These are phyloP conservation scores for Vachellia collinsii DNA, from an alignment of 306 rosid species.

Conservation along the genomic window DNA sequence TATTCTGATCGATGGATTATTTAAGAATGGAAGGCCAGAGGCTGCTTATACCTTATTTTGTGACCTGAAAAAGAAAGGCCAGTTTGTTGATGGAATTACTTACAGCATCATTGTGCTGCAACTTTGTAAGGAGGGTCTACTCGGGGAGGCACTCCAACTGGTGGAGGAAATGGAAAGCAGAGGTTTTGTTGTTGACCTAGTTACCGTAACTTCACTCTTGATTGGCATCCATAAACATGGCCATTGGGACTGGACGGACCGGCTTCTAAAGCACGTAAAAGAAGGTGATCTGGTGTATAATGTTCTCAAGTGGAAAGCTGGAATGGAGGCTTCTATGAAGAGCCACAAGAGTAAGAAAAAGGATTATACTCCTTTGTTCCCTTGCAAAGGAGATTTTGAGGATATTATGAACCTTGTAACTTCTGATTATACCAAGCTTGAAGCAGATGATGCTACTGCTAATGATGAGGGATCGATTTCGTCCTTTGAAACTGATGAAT, in stretches of 20 bases:
- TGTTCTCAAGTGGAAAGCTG: constrained; percentile 78
- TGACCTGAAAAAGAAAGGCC: constrained; percentile 89
- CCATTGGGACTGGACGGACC: constrained; percentile 79
- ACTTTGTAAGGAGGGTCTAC: constrained; percentile 73
- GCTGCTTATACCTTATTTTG: constrained; percentile 77
- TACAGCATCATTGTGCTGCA: constrained; percentile 80
- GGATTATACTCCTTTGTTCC: constrained; percentile 69
- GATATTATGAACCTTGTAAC: constrained; percentile 56
- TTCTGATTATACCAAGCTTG: constrained; percentile 34
- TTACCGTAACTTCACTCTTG: constrained; percentile 74
- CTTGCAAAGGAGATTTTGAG: constrained; percentile 61
- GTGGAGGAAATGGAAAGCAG: constrained; percentile 95
- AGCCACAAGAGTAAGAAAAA: constrained; percentile 55
- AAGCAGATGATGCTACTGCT: constrained; percentile 30
- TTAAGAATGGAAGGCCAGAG: constrained; percentile 83
- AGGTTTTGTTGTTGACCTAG: constrained; percentile 78
- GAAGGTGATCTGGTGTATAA: constrained; percentile 67
- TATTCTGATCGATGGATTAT: constrained; percentile 75
- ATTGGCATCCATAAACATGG: constrained; percentile 67
- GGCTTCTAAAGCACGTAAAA: constrained; percentile 84
- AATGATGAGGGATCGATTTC: constrained; percentile 36
- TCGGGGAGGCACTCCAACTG: constrained; percentile 71
- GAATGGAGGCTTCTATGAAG: constrained; percentile 79
- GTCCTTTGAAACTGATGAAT: constrained; percentile 46
- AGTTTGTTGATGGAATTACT: constrained; percentile 75